These are phyloP conservation scores for Daedaleopsis nitida DNA, from an alignment of 768 basidiomycete species.

Conservation along the genomic window DNA sequence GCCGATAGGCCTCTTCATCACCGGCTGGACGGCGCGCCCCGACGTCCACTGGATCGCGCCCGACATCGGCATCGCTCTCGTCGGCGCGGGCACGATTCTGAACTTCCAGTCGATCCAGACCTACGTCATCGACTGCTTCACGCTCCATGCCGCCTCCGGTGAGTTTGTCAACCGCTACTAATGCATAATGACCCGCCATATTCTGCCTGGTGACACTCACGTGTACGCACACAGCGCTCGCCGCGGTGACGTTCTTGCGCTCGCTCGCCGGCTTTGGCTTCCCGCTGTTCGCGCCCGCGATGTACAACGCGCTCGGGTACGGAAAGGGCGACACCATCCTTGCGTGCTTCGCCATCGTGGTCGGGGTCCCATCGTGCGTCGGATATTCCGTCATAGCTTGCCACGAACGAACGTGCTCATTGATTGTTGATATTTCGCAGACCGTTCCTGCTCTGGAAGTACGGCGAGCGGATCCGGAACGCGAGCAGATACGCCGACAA, in stretches of 20 bases:
- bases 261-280: slow-evolving; percentile 73
- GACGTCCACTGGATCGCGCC: slow-evolving; percentile 69
- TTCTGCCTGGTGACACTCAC: background rate
- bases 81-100: slow-evolving; percentile 61
- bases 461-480: slow-evolving; percentile 48
- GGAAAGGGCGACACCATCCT: slow-evolving; percentile 72
- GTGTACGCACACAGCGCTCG: slow-evolving; percentile 48
- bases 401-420: background rate
- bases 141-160: slow-evolving; percentile 69
- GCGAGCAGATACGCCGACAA: slow-evolving; percentile 18
- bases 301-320: slow-evolving; percentile 67
- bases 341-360: slow-evolving; percentile 53
- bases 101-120: slow-evolving; percentile 64
- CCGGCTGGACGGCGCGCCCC: slow-evolving; percentile 68
- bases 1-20: slow-evolving; percentile 66
- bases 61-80: slow-evolving; percentile 60
- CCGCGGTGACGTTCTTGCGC: slow-evolving; percentile 63
- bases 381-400: background rate
- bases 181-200: too few species aligned
- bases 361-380: slow-evolving; percentile 56
- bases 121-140: slow-evolving; percentile 69
- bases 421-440: slow-evolving; percentile 25
- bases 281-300: slow-evolving; percentile 74
- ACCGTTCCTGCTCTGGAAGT: slow-evolving; percentile 46
- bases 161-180: too few species aligned